These are phyloP conservation scores for Aspergillus felis DNA, from an alignment of 2,329 filamentous ascomycete genomes.

Conservation along the genomic window DNA sequence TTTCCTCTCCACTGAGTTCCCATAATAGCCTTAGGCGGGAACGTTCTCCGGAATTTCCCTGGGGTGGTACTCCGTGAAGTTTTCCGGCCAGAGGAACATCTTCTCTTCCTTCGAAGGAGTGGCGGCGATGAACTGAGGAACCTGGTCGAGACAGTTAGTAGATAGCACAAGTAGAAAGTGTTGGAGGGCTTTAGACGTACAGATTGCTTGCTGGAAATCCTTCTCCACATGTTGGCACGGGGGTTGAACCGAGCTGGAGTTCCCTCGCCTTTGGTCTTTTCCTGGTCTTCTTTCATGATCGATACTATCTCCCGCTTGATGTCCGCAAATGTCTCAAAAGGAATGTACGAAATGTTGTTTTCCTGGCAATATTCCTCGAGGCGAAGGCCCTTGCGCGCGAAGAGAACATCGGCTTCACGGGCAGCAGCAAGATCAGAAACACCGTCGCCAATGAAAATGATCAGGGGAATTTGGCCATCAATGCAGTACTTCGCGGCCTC, in stretches of 20 bases:
- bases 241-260: conserved; percentile 62
- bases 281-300: conserved; percentile 57
- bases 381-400: conserved; percentile 60
- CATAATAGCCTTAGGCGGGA: background rate
- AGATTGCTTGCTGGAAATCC: conserved; percentile 56
- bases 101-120: conserved; percentile 57
- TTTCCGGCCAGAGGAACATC: conserved; percentile 61
- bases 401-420: conserved; percentile 63
- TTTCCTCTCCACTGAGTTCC: no score
- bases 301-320: conserved; percentile 58
- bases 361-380: conserved; percentile 65
- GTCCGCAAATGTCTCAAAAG: conserved; percentile 64
- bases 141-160: conserved; percentile 15
- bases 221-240: conserved; percentile 64
- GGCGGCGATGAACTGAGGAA: conserved; percentile 48
- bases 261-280: conserved; percentile 58
- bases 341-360: conserved; percentile 56
- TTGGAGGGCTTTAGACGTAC: conserved; percentile 32
- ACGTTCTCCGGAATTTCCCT: conserved; percentile 14
- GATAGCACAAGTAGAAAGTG: conserved; percentile 19
- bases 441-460: conserved; percentile 67
- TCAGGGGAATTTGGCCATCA: conserved; percentile 61
- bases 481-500: conserved; percentile 52
- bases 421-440: conserved; percentile 65
- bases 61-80: conserved; percentile 48